A percentile compares a stretch with the other conserved stretches of the same genome.
These are phyloP conservation scores for Colletotrichum sp. DNA, from an alignment of 2,329 filamentous ascomycete species.

Conservation along the genomic window DNA sequence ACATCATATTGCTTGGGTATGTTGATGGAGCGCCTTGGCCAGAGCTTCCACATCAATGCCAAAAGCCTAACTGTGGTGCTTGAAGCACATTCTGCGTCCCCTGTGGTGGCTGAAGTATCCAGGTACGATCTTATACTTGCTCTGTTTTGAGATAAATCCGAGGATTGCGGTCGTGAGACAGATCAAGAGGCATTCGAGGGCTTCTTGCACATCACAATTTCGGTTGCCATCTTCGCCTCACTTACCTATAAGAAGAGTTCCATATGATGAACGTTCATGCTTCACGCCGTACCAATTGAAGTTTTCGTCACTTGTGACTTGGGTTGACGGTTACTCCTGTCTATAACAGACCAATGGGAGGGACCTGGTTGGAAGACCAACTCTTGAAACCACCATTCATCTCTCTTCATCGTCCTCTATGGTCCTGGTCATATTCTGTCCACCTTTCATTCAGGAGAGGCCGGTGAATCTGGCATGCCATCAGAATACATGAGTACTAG, in stretches of 20 bases:
- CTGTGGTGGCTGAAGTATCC: neutral
- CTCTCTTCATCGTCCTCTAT: rapidly evolving
- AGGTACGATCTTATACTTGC: neutral
- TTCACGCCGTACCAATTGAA: neutral
- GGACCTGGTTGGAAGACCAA: rapidly evolving
- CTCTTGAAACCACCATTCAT: neutral
- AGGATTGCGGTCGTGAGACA: rapidly evolving
- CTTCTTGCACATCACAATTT: rapidly evolving
- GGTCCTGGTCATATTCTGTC: rapidly evolving
- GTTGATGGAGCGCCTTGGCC: neutral
- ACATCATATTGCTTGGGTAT: neutral
- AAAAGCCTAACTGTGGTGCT: rapidly evolving
- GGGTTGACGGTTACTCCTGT: neutral
- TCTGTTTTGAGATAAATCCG: rapidly evolving
- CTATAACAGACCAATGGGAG: neutral
- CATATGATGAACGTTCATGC: rapidly evolving
- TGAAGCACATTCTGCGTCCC: rapidly evolving
- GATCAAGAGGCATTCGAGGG: rapidly evolving
- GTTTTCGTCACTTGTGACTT: neutral
- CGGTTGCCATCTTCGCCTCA: neutral
- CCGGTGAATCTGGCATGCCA: neutral
- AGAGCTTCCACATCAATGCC: neutral
- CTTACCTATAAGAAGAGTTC: neutral
- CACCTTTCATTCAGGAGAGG: neutral
- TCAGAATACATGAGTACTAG: neutral